Evolutionary conservation across 2,329 filamentous ascomycete genomes (phyloP), one percentile per base, ranked within the genome.

Genomic region (Drechslerella stenobrocha): DNA sequence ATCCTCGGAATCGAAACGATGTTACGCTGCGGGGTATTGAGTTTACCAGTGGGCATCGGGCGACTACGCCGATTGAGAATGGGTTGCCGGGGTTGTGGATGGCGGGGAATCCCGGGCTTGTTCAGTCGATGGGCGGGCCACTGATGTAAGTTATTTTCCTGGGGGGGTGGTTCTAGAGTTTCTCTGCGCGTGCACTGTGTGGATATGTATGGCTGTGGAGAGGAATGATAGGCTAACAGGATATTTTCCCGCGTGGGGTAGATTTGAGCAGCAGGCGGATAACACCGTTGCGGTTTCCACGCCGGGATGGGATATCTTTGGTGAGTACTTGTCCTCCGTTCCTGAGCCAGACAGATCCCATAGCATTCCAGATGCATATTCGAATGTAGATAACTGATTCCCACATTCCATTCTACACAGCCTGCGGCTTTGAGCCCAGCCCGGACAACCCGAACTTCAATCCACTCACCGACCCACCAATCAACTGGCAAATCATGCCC

Each of bases 1-100:
- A 63, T 28, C 24, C 28, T 15, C 11, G 13, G 18, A 15, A 34
- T 26, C 24, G 20, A 24, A 45, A 40, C 7, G 46, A 46, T 47
- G 22, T 28, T 32, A 24, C 22, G 13, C 48, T 26, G 30, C 52
- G 55, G 46, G 23, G 23, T 1, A n/a, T 67, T 18, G 32, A 53
- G 51, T 60, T 67, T 59, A 37, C 13, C 32, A 67, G 46, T 32
- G 50, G 50, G 3, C 63, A 67, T 52, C 24, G 23, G 28, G 37
- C 60, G 18, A 46, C 15, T 6, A 40, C 48, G 50, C 44, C 34
- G 13, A 42, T 47, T 6, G 48, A 22, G 24, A 50, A 37, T 20
- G 63, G 55, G 11, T 9, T 67, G n/a, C 50, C 48, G 26, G 46
- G 6, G 18, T 3, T 32, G 22, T 67, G 55, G 63, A 24, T 52